These are phyloP conservation scores for Lumnitzera racemosa DNA, from an alignment of 345 rosid species.

Conservation along the genomic window DNA sequence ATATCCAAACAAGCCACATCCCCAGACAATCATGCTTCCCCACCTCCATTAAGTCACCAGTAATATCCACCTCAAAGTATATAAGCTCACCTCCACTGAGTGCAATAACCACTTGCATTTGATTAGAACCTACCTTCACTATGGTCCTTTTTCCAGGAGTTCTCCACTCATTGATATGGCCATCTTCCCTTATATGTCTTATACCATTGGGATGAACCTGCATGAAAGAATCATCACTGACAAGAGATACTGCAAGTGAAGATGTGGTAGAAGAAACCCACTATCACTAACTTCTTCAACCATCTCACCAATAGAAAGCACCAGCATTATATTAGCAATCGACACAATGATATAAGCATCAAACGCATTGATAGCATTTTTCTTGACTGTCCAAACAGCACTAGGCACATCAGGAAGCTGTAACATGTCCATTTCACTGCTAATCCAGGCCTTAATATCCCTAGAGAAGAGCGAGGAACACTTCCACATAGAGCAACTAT, in stretches of 20 bases:
- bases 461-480: slow-evolving; percentile 89
- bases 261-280: slow-evolving; percentile 98
- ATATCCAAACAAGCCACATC: slow-evolving; percentile 98
- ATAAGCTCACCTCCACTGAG: slow-evolving; percentile 96
- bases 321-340: slow-evolving; percentile 87
- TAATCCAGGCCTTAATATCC: slow-evolving; percentile 90
- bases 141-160: slow-evolving; percentile 98
- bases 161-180: slow-evolving; percentile 97
- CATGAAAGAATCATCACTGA: slow-evolving; percentile 95
- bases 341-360: slow-evolving; percentile 98
- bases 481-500: slow-evolving; percentile 86
- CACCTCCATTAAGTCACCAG: slow-evolving; percentile 95
- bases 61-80: slow-evolving; percentile 93
- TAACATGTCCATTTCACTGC: slow-evolving; percentile 96
- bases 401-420: slow-evolving; percentile 99
- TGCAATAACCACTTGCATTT: slow-evolving; percentile 95
- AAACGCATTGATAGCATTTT: slow-evolving; percentile 78
- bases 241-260: slow-evolving; percentile 82
- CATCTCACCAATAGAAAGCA: slow-evolving; percentile 96
- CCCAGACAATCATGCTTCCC: slow-evolving; percentile 99
- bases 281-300: slow-evolving; percentile 98
- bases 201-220: slow-evolving; percentile 99
- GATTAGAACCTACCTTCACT: slow-evolving; percentile 94
- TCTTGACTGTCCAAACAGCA: slow-evolving; percentile 99
- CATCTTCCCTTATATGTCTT: slow-evolving; percentile 94